These are phyloP conservation scores for Zymoseptoria ardabiliae DNA, from an alignment of 2,329 filamentous ascomycete genomes.

Conservation along the genomic window DNA sequence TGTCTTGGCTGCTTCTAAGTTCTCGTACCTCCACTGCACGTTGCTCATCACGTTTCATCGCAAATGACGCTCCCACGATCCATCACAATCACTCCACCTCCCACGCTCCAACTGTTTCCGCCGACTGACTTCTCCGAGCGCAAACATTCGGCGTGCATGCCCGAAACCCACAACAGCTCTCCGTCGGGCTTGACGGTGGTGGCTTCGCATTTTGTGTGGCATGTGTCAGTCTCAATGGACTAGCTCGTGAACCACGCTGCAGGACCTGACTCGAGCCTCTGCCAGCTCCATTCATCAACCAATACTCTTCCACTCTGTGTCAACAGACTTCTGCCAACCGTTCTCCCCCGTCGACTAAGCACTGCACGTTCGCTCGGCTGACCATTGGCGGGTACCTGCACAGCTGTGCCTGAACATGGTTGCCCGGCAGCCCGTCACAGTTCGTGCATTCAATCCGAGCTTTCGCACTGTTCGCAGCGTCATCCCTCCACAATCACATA, in stretches of 20 bases:
- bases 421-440: neutral
- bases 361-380: neutral
- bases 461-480: neutral
- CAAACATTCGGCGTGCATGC: neutral
- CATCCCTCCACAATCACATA: neutral
- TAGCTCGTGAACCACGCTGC: neutral
- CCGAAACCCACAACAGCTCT: neutral
- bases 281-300: neutral
- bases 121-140: neutral
- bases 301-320: neutral
- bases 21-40: too few species aligned
- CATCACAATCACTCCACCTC: too few species aligned
- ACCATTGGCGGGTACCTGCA: neutral
- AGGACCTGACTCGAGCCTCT: neutral
- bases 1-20: too few species aligned
- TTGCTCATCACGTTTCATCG: too few species aligned
- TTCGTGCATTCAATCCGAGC: neutral
- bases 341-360: neutral
- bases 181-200: neutral
- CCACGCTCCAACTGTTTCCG: neutral
- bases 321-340: neutral
- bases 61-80: too few species aligned
- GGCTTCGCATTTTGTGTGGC: neutral
- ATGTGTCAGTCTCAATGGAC: neutral
- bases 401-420: slow-evolving; percentile 1